These are phyloP conservation scores for Kondoa subrosea DNA, from an alignment of 768 basidiomycete genomes.

Conservation along the genomic window DNA sequence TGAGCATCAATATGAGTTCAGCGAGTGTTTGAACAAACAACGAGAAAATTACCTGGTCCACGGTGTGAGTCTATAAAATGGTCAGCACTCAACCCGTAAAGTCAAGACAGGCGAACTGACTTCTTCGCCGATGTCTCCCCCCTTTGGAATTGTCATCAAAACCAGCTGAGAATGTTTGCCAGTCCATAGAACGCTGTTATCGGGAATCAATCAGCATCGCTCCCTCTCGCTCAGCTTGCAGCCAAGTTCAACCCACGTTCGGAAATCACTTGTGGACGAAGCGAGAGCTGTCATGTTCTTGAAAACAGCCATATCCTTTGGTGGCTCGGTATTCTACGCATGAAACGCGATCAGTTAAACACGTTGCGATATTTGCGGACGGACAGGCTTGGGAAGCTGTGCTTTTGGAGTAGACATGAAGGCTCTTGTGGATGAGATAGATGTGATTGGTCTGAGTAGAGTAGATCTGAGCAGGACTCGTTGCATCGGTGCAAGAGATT, in stretches of 20 bases:
- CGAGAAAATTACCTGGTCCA: too few species aligned
- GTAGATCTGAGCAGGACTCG: background rate
- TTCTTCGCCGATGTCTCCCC: background rate
- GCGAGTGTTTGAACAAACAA: too few species aligned
- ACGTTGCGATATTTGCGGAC: background rate
- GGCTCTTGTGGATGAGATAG: background rate
- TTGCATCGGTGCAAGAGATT: background rate
- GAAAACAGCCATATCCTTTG: background rate
- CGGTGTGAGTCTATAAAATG: too few species aligned
- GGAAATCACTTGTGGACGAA: background rate
- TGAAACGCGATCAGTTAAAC: background rate
- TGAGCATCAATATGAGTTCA: background rate
- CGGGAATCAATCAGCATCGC: background rate
- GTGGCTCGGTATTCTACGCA: background rate
- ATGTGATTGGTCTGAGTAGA: background rate
- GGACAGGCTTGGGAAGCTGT: background rate
- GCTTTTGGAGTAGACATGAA: background rate
- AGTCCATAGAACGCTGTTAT: background rate
- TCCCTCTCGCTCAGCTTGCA: too few species aligned
- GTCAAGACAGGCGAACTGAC: too few species aligned
- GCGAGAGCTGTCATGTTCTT: background rate
- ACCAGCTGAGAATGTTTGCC: background rate
- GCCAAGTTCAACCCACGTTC: background rate
- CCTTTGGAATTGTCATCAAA: background rate
- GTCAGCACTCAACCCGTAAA: too few species aligned